Percentiles rank a stretch among this genome's conserved stretches.
phyloP scores from a whole-genome alignment of 306 rosid species.

The Begonia masoniana region DNA sequence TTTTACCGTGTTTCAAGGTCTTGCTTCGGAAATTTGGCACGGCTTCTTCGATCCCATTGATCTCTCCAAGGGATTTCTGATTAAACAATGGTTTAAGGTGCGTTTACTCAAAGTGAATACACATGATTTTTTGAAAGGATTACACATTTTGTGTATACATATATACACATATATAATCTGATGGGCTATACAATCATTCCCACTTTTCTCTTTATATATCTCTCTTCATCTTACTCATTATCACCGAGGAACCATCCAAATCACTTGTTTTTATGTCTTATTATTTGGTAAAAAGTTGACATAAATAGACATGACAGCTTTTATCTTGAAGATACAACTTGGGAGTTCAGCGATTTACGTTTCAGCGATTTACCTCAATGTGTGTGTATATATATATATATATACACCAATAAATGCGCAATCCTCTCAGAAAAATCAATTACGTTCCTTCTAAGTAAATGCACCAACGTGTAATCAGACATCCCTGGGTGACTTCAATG shows the following conservation, averaged over 20 bases:
- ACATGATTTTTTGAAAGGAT: not conserved
- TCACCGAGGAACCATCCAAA: no score
- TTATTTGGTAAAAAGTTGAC: no score
- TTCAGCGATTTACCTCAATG: no score
- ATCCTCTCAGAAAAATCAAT: not conserved
- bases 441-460: not conserved
- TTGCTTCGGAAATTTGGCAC: constrained; percentile 51
- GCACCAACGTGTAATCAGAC: constrained; percentile 26
- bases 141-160: not conserved
- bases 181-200: no score
- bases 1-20: constrained; percentile 62
- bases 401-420: not conserved
- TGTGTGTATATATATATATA: no score
- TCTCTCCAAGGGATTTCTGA: constrained; percentile 48
- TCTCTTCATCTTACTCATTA: no score
- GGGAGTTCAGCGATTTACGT: no score
- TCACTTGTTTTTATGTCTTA: no score
- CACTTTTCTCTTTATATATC: no score
- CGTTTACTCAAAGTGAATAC: not conserved
- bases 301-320: no score
- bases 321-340: no score
- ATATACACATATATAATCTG: no score
- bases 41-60: constrained; percentile 48
- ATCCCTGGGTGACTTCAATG: constrained; percentile 47
- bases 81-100: constrained; percentile 6